Conservation (phyloP, 2,329 filamentous ascomycete species). For the Neocatenulostroma microsporum region DNA sequence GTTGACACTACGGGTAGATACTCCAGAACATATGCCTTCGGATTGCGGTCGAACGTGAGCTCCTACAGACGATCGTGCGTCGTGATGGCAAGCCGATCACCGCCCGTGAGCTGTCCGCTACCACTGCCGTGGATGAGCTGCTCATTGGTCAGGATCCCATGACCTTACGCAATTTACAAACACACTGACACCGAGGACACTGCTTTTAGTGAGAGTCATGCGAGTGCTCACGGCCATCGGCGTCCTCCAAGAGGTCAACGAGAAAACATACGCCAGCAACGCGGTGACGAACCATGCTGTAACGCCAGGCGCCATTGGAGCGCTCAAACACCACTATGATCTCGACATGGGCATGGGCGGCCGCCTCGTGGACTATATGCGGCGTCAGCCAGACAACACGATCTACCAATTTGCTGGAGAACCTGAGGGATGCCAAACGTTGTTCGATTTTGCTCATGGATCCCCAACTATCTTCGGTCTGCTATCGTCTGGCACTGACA, state of each 20-base stretch:
- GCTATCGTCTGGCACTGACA: slow-evolving; percentile 3
- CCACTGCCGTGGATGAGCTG: slow-evolving; percentile 5
- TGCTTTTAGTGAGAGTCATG: slow-evolving; percentile 2
- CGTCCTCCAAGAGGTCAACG: background rate
- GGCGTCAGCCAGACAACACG: background rate
- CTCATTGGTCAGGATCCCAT: slow-evolving; percentile 7
- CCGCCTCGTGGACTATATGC: slow-evolving; percentile 4
- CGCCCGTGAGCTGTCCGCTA: slow-evolving; percentile 3
- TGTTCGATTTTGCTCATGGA: slow-evolving; percentile 4
- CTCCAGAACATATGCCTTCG: slow-evolving; percentile 7
- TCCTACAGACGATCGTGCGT: slow-evolving; percentile 4
- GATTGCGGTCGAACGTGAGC: slow-evolving; percentile 4
- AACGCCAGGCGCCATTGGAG: slow-evolving; percentile 4
- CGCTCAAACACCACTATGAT: slow-evolving; percentile 6
- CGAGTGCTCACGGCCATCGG: slow-evolving; percentile 1
- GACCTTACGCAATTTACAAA: background rate
- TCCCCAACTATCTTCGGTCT: slow-evolving; percentile 3
- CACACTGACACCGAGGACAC: too few species aligned
- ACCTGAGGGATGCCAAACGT: slow-evolving; percentile 2
- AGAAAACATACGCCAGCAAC: background rate
- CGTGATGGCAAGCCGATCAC: background rate
- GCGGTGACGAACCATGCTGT: slow-evolving; percentile 1
- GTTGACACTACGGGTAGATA: too few species aligned
- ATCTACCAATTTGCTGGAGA: slow-evolving; percentile 5
- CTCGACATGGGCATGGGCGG: slow-evolving; percentile 4